Base-by-base conservation (phyloP, 192 early-diverging fungal species). In the Paraglomus occultum region DNA sequence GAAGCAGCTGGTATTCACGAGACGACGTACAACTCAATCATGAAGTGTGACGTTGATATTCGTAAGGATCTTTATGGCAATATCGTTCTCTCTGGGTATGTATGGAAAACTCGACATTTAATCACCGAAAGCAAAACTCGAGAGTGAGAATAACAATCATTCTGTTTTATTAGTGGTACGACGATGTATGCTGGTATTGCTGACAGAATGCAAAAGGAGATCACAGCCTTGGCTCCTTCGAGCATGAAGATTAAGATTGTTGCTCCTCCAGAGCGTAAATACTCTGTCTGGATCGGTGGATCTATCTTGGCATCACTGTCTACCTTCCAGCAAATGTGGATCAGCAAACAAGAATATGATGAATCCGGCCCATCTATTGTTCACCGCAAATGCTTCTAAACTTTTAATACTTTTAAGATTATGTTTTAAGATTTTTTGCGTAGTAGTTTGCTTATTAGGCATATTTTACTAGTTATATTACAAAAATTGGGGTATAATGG, bases 291-390 rank as follows among this genome's bases (percentile, higher is more conserved):
- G 95, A 96, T 98, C 76, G 96, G 96, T 85, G 96, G 96, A 60
- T 96, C 95, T 68, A 96, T 98, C 66, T 83, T 98, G 45, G 94
- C 96, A 59, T 96, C 96, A 31, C 90, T 96, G 65, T 95, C 95
- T 51, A 96, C 95, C 77, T 98, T 98, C 94, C 95, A 97, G 82
- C 90, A 95, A 80, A 93, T 95, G 95, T 98, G 95, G 95, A 91
- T 96, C 81, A 93, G 94, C 60, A 96, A 95, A 89, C 90, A 92
- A 85, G 95, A 98, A 85, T 96, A 97, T 86, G 94, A 96, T 85
- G 96, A 98, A 85, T 90, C 88, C 68, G 96, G 96, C 76, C 94
- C 96, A 40, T 92, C 91, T 47, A 98, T 98, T 73, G 96, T 98
- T 67, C 96, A 98, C 88, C 88, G 95, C 84, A 98, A 96, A 87